Percentiles rank a stretch among this genome's conserved stretches.
These are phyloP conservation scores for Saturnispora sanitii DNA, from an alignment of 805 yeast species.

Conservation along the genomic window DNA sequence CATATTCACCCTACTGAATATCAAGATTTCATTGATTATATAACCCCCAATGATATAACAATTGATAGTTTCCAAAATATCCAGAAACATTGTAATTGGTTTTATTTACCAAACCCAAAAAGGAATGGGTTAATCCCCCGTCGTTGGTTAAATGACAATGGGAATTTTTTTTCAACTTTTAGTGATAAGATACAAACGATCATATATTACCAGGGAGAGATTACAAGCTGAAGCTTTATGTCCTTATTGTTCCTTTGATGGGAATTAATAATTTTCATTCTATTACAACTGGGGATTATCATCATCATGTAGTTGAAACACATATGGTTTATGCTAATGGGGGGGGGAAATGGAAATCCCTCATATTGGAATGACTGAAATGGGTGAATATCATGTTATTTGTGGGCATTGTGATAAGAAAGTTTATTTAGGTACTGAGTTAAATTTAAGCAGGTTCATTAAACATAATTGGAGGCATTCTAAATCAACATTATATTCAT, in stretches of 20 bases:
- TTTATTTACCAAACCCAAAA: neutral
- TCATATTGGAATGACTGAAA: neutral
- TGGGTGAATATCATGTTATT: neutral
- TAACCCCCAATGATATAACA: neutral
- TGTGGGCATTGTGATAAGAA: neutral
- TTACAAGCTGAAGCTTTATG: neutral
- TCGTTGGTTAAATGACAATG: neutral
- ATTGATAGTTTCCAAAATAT: neutral
- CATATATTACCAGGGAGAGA: neutral
- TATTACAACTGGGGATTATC: neutral
- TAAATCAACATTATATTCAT: too few relatives aligned
- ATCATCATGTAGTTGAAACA: neutral
- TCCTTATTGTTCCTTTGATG: neutral
- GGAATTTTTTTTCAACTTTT: neutral
- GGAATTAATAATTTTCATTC: neutral
- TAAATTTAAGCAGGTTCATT: neutral
- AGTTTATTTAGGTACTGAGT: neutral
- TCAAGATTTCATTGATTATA: neutral
- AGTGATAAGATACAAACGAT: neutral
- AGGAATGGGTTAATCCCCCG: neutral
- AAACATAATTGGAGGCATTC: neutral
- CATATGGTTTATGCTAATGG: neutral
- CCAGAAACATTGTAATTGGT: neutral
- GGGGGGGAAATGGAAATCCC: neutral
- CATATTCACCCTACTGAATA: neutral